Evolutionary conservation across 768 basidiomycete genomes (phyloP).

Genomic region (Boletus rex-veris): DNA sequence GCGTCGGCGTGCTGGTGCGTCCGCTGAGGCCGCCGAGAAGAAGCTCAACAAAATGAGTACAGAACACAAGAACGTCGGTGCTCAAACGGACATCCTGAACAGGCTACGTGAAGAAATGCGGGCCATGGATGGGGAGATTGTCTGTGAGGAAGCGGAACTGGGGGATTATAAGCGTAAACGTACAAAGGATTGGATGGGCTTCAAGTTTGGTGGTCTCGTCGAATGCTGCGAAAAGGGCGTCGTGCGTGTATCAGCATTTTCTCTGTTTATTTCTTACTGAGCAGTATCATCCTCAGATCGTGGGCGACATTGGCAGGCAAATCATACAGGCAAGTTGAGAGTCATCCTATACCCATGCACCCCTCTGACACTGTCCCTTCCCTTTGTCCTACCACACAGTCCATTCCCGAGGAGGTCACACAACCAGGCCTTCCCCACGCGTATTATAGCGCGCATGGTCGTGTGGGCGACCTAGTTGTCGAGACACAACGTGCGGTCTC

Average conservation of each 20-base stretch:
- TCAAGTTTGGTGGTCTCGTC: slow-evolving; percentile 84
- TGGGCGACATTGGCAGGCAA: slow-evolving; percentile 48
- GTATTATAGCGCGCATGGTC: slow-evolving; percentile 65
- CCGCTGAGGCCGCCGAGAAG: slow-evolving; percentile 84
- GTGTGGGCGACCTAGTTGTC: slow-evolving; percentile 54
- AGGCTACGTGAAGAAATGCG: slow-evolving; percentile 74
- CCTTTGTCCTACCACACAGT: slow-evolving; percentile 35
- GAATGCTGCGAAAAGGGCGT: slow-evolving; percentile 83
- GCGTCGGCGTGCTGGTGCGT: slow-evolving; percentile 58
- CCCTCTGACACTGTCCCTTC: not conserved
- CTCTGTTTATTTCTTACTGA: not conserved
- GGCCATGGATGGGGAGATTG: slow-evolving; percentile 74
- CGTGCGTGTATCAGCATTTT: slow-evolving; percentile 30
- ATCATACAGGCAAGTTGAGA: slow-evolving; percentile 37
- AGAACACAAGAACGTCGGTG: slow-evolving; percentile 77
- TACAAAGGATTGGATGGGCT: slow-evolving; percentile 65
- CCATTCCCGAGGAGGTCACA: slow-evolving; percentile 77
- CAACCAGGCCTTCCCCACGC: slow-evolving; percentile 75
- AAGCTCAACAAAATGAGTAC: slow-evolving; percentile 88
- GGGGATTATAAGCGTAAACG: slow-evolving; percentile 80
- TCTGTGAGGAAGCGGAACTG: slow-evolving; percentile 74
- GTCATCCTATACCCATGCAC: not conserved
- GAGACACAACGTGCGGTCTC: slow-evolving; percentile 59
- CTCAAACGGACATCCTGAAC: slow-evolving; percentile 72
- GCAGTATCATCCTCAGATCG: slow-evolving; percentile 34